Base-by-base conservation (phyloP, 768 basidiomycete genomes). In the Mycena rosella region DNA sequence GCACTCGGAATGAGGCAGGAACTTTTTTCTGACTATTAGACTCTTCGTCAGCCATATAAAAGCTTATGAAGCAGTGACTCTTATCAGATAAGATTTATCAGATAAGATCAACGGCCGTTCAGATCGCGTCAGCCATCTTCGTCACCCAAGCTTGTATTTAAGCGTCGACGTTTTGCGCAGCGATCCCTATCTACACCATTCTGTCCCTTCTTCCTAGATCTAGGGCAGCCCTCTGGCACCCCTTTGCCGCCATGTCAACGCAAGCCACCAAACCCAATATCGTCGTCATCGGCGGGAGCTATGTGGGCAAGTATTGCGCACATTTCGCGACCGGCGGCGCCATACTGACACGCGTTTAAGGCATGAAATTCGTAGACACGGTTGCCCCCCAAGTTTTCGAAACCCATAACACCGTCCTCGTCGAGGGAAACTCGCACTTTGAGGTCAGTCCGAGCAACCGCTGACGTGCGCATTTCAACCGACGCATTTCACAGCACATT, bases 341-440 rank as follows among this genome's bases (percentile, higher is more conserved):
- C 29, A 22, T 9, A 5, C 15, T 54, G 27, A 38, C 34, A 18
- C 5, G 8, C 7, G 7, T 54, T 11, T 42, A 18, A 74, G 75
- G 75, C 30, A 47, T 65, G 20, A 75, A 71, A 57, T 69, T 72
- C 2, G 69, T 74, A 10, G 74, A 77, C 27, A 61, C 70, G 0
- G 55, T 80, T 5, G 72, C 75, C 7, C 69, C 71, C 0, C 30
- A 61, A 5, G 67, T 78, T 34, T 65, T 65, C 32, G 42, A 67
- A 30, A 76, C 74, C 0, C 73, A 79, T 62, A 67, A 75, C 18
- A 73, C 76, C 32, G 64, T 80, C 18, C 73, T 82, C 6, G 52
- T 82, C 42, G 81, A 82, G 61, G 76, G 76, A 56, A 79, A 80
- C 67, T 73, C 74, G 5, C 79, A 80, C 47, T 80, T 80, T 47